Percentiles rank a stretch among this genome's conserved stretches.
phyloP scores from a whole-genome alignment of 345 rosid species.

The thale cress (Arabidopsis thaliana) region TAIR10.1 NC_003070.9:6107501-6108000 shows the following conservation, averaged over 20 bases:
- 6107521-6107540: slow-evolving; percentile 50
- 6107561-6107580: slow-evolving; percentile 67
- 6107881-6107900: slow-evolving; percentile 67
- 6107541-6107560: slow-evolving; percentile 60
- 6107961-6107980: slow-evolving; percentile 51
- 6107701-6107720: slow-evolving; percentile 64
- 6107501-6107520: slow-evolving; percentile 68
- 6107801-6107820: slow-evolving; percentile 64
- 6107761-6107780: slow-evolving; percentile 59
- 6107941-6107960: slow-evolving; percentile 71
- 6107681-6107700: slow-evolving; percentile 61
- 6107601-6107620: slow-evolving; percentile 54
- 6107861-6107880: slow-evolving; percentile 63
- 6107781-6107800: slow-evolving; percentile 72
- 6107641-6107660: slow-evolving; percentile 69
- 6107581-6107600: slow-evolving; percentile 72
- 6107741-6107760: slow-evolving; percentile 57
- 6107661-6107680: slow-evolving; percentile 56
- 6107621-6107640: slow-evolving; percentile 59
- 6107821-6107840: slow-evolving; percentile 57
- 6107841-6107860: slow-evolving; percentile 65
- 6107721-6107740: slow-evolving; percentile 73
- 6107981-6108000: slow-evolving; percentile 67
- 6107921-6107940: slow-evolving; percentile 67
- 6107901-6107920: slow-evolving; percentile 68